Evolutionary conservation across 2,329 filamentous ascomycete genomes (phyloP).

Genomic region (Cladosporium sp.): DNA sequence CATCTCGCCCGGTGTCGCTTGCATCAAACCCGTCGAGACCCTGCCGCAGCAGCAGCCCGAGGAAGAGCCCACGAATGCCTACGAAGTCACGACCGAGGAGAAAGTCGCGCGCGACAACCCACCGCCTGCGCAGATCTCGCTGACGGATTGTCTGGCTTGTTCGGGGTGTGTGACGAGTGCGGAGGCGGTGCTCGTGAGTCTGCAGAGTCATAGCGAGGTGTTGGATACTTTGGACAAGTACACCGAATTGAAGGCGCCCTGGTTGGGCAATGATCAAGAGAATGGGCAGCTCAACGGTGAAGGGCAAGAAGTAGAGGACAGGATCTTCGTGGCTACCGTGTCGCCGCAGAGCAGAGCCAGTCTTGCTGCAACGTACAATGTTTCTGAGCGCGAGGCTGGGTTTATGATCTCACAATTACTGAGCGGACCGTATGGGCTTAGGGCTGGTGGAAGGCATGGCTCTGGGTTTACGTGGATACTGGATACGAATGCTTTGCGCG

Average conservation of each 20-base stretch:
- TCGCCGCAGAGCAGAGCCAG: slow-evolving; percentile 89
- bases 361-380: slow-evolving; percentile 77
- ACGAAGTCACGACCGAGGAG: slow-evolving; percentile 94
- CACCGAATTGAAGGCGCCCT: slow-evolving; percentile 26
- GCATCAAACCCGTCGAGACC: slow-evolving; percentile 96
- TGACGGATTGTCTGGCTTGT: slow-evolving; percentile 96
- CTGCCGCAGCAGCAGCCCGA: slow-evolving; percentile 65
- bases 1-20: slow-evolving; percentile 94
- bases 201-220: slow-evolving; percentile 93
- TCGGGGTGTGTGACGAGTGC: slow-evolving; percentile 97
- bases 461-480: slow-evolving; percentile 87
- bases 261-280: neutral
- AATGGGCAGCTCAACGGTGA: slow-evolving; percentile 22
- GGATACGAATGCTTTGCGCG: slow-evolving; percentile 81
- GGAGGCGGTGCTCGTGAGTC: slow-evolving; percentile 90
- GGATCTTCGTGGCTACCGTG: slow-evolving; percentile 86
- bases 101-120: slow-evolving; percentile 58
- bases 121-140: slow-evolving; percentile 83
- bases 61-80: slow-evolving; percentile 48
- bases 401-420: slow-evolving; percentile 82
- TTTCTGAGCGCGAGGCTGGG: slow-evolving; percentile 72
- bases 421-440: slow-evolving; percentile 67
- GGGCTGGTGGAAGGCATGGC: slow-evolving; percentile 66
- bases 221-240: slow-evolving; percentile 73
- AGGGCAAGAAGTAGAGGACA: slow-evolving; percentile 51